These are phyloP conservation scores for Protea cynaroides DNA, from an alignment of 164 flowering plant species.

Conservation along the genomic window DNA sequence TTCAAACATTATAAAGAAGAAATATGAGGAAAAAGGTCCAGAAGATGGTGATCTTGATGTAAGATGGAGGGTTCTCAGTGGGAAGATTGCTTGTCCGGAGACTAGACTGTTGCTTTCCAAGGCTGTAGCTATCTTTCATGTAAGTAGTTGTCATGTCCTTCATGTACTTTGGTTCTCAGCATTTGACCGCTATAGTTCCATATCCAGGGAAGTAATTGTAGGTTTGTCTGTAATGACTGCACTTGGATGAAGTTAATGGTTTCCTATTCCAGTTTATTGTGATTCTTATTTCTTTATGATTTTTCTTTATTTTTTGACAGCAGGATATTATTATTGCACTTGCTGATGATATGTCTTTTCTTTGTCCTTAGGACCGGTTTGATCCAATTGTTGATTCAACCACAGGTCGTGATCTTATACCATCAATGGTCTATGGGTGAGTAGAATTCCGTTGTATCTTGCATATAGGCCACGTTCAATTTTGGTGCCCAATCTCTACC, in stretches of 20 bases:
- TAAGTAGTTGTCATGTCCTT: slow-evolving; percentile 30
- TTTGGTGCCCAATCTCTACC: too few species aligned
- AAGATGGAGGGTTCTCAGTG: slow-evolving; percentile 75
- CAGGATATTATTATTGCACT: neutral
- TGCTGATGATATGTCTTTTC: neutral
- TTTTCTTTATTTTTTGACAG: neutral
- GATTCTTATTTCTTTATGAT: too few species aligned
- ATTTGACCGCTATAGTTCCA: neutral
- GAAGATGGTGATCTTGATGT: slow-evolving; percentile 33
- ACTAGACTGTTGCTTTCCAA: slow-evolving; percentile 42
- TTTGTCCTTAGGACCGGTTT: slow-evolving; percentile 43
- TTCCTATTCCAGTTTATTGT: too few species aligned
- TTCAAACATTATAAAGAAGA: slow-evolving; percentile 35
- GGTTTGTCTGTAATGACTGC: too few species aligned
- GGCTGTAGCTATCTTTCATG: slow-evolving; percentile 72
- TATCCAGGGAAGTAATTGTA: too few species aligned
- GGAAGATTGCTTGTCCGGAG: slow-evolving; percentile 42
- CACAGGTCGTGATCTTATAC: slow-evolving; percentile 64
- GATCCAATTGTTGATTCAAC: slow-evolving; percentile 61
- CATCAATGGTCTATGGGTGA: slow-evolving; percentile 86
- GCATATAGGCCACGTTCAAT: too few species aligned
- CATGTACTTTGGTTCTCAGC: neutral
- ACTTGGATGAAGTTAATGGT: too few species aligned
- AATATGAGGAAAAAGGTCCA: slow-evolving; percentile 26
- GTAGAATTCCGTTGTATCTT: slow-evolving; percentile 6